Evolutionary conservation across 2,329 filamentous ascomycete genomes (phyloP).

Genomic region (Remersonia thermophila): DNA sequence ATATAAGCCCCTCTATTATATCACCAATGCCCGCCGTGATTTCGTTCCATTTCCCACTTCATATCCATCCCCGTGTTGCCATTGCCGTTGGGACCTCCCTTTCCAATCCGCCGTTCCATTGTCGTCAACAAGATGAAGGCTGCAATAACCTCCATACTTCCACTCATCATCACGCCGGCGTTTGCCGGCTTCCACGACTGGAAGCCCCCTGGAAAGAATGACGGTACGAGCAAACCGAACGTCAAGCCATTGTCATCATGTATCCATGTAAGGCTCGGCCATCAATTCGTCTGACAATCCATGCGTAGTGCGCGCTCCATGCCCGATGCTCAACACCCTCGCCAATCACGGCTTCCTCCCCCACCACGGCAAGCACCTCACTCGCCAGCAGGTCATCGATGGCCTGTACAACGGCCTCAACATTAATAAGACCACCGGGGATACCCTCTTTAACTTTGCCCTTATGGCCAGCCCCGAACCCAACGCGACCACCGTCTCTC

Average conservation of each 20-base stretch:
- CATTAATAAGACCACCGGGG: slow-evolving; percentile 28
- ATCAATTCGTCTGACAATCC: background rate
- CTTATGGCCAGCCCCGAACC: slow-evolving; percentile 30
- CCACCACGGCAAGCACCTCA: slow-evolving; percentile 32
- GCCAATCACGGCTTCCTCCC: slow-evolving; percentile 38
- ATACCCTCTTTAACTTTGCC: slow-evolving; percentile 31
- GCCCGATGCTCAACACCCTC: slow-evolving; percentile 40
- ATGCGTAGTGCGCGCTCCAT: slow-evolving; percentile 28
- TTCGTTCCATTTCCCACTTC: too few relatives aligned
- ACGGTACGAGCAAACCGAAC: background rate
- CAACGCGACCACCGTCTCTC: slow-evolving; percentile 31
- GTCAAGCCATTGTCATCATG: background rate
- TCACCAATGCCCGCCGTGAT: too few relatives aligned
- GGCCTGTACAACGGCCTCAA: slow-evolving; percentile 30
- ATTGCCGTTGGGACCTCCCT: too few relatives aligned
- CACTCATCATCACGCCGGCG: background rate
- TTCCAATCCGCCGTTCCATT: too few relatives aligned
- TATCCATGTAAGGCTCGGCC: too few relatives aligned
- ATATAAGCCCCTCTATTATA: too few relatives aligned
- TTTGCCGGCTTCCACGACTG: slow-evolving; percentile 4
- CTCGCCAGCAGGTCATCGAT: slow-evolving; percentile 24
- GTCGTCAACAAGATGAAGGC: too few relatives aligned
- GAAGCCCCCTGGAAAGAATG: slow-evolving; percentile 3
- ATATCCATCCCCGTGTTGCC: too few relatives aligned
- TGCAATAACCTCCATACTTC: too few relatives aligned